A percentile compares a stretch with the other conserved stretches of the same genome.
Evolutionary conservation across 2,329 filamentous ascomycete species (phyloP).

Genomic region (Stagonosporopsis vannaccii): DNA sequence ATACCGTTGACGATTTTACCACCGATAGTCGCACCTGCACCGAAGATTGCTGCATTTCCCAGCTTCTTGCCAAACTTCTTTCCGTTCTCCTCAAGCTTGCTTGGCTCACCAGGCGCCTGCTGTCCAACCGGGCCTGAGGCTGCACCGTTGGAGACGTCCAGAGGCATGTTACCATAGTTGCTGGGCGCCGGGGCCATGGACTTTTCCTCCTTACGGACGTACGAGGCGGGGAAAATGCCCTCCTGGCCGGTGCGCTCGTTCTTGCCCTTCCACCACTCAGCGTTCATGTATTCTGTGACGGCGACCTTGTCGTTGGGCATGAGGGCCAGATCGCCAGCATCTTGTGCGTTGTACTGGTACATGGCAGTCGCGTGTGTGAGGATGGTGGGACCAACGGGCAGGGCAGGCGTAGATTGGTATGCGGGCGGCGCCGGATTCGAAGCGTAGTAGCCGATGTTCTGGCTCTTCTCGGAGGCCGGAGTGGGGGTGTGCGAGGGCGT

Average conservation of each 20-base stretch:
- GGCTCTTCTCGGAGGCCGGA: slow-evolving; percentile 44
- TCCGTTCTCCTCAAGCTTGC: slow-evolving; percentile 76
- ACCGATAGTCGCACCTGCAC: slow-evolving; percentile 89
- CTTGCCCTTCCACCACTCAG: slow-evolving; percentile 94
- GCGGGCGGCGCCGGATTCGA: slow-evolving; percentile 51
- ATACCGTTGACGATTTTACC: slow-evolving; percentile 73
- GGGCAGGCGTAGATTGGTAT: slow-evolving; percentile 56
- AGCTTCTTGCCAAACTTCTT: slow-evolving; percentile 98
- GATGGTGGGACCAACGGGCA: slow-evolving; percentile 60
- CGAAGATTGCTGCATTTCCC: slow-evolving; percentile 85
- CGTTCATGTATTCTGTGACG: slow-evolving; percentile 92
- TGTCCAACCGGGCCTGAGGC: slow-evolving; percentile 15
- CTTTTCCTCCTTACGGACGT: slow-evolving; percentile 77
- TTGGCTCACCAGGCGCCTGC: slow-evolving; percentile 54
- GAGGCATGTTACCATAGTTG: slow-evolving; percentile 75
- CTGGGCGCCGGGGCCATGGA: slow-evolving; percentile 57
- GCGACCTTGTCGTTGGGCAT: slow-evolving; percentile 80
- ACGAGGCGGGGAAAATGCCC: slow-evolving; percentile 94
- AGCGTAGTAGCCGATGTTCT: slow-evolving; percentile 53
- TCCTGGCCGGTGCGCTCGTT: slow-evolving; percentile 83
- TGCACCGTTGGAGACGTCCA: slow-evolving; percentile 73
- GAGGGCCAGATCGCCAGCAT: slow-evolving; percentile 82
- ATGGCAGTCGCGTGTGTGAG: slow-evolving; percentile 80
- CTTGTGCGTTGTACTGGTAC: slow-evolving; percentile 81
- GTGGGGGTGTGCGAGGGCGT: slow-evolving; percentile 23